Evolutionary conservation across 129 eudicot genomes (phyloP), one percentile per base, ranked within the genome.

Genomic region (Helianthus tuberosus): DNA sequence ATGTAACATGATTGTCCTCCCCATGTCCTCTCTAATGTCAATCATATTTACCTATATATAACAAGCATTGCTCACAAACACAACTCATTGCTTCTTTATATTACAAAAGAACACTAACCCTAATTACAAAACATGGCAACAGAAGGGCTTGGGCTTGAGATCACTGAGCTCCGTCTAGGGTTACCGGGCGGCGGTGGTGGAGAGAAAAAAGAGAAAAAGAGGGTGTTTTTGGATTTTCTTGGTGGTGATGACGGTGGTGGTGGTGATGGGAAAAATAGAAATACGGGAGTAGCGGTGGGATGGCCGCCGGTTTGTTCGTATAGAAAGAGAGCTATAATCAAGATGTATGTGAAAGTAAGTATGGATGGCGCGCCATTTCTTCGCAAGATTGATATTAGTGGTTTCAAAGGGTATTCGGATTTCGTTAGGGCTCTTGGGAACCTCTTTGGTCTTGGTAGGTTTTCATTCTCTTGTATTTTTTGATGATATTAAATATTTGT

Each of bases 1-100:
- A 61, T 61, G 44, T 32, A 61, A 61, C 66, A 35, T 61, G 66
- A 32, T 61, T 61, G 66, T 61, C 66, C 66, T 61, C 44, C 64
- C 46, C 66, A 61, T 61, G 66, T 61, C 66, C 36, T 61, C 66
- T 29, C 16, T 6, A 6, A 43, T 32, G 29, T 61, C 17, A 61
- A 61, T 32, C 14, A 61, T 61, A 11, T 32, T 32, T 61, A 6
- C 66, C 41, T 61, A 61, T 59, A 59, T 61, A 61, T 61, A 61
- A 60, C 66, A 60, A 11, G 11, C 66, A 6, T 61, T 29, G 46
- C 23, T 61, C 46, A 61, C 8, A 12, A 32, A 61, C 66, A 61
- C 66, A 61, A 61, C 39, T 61, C 66, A 61, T 61, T 61, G 17
- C 66, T 61, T 13, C 66, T 3, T 11, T 27, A 14, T 51, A 14